Percentiles rank a stretch among this genome's conserved stretches.
These are phyloP conservation scores for Rubia tinctorum DNA, from an alignment of 305 asterid species.

Conservation along the genomic window DNA sequence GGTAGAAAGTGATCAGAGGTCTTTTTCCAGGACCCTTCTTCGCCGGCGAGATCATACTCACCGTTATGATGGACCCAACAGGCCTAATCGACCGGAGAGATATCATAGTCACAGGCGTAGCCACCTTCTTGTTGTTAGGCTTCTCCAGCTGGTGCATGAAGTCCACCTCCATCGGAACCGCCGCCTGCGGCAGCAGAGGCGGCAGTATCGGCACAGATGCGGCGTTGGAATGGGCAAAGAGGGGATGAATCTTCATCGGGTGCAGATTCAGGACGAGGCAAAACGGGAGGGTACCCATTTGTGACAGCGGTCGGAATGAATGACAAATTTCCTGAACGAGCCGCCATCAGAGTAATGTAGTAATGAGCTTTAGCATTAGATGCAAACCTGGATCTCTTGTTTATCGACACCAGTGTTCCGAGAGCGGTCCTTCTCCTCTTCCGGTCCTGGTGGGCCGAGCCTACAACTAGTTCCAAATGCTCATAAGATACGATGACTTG, in stretches of 20 bases:
- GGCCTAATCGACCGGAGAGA: conserved; percentile 74
- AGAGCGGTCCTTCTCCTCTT: conserved; percentile 69
- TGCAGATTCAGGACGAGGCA: conserved; percentile 32
- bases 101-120: conserved; percentile 27
- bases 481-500: conserved; percentile 67
- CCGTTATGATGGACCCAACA: conserved; percentile 50
- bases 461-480: conserved; percentile 81
- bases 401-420: conserved; percentile 29
- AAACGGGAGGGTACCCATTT: conserved; percentile 27
- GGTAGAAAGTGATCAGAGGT: too few species aligned
- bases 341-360: too few species aligned
- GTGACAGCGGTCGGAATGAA: conserved; percentile 18
- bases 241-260: conserved; percentile 49
- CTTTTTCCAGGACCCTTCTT: conserved; percentile 3
- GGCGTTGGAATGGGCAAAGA: conserved; percentile 44
- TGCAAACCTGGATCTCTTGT: neutral
- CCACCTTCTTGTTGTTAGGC: conserved; percentile 16
- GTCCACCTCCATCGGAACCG: conserved; percentile 46
- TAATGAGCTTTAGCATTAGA: too few species aligned
- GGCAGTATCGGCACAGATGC: conserved; percentile 18
- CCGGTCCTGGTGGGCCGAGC: conserved; percentile 82
- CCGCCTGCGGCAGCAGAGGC: conserved; percentile 29
- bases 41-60: conserved; percentile 27
- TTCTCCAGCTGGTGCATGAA: conserved; percentile 37
- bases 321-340: neutral